phyloP scores from a whole-genome alignment of 1,284 basidiomycete genomes.

The Sphaerobolus stellatus region DNA sequence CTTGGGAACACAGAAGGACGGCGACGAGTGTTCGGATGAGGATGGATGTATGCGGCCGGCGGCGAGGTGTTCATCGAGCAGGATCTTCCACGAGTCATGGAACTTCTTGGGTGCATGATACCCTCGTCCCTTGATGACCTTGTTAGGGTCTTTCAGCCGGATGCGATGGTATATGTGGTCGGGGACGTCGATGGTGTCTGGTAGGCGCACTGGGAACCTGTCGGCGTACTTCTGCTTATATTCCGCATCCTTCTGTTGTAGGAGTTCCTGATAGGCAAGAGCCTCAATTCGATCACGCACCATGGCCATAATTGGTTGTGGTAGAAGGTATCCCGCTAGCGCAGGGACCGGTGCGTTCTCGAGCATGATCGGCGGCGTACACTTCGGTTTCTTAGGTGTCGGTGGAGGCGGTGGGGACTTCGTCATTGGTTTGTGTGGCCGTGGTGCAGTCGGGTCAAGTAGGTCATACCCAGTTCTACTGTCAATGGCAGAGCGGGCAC shows the following conservation, averaged over 20 bases:
- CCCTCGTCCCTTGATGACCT: background rate
- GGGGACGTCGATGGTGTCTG: background rate
- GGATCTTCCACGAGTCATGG: constrained; percentile 21
- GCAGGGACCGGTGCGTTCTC: background rate
- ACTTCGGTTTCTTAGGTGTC: background rate
- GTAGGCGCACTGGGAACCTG: background rate
- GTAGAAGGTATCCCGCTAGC: background rate
- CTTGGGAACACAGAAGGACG: too few relatives aligned
- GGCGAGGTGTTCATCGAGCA: constrained; percentile 28
- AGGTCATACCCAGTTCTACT: background rate
- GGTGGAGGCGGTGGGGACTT: background rate
- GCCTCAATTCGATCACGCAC: background rate
- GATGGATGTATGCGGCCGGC: constrained; percentile 33
- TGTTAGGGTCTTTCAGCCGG: background rate
- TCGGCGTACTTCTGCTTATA: background rate
- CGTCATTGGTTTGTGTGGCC: background rate
- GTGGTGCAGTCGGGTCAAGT: background rate
- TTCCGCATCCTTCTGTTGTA: background rate
- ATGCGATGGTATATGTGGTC: background rate
- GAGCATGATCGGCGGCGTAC: background rate
- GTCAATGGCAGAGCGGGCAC: too few relatives aligned
- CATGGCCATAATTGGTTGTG: background rate
- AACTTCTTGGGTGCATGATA: background rate
- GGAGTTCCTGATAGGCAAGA: constrained; percentile 1
- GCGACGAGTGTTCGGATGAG: too few relatives aligned